Evolutionary conservation across 345 rosid species (phyloP).

Genomic region (Acer campestre): DNA sequence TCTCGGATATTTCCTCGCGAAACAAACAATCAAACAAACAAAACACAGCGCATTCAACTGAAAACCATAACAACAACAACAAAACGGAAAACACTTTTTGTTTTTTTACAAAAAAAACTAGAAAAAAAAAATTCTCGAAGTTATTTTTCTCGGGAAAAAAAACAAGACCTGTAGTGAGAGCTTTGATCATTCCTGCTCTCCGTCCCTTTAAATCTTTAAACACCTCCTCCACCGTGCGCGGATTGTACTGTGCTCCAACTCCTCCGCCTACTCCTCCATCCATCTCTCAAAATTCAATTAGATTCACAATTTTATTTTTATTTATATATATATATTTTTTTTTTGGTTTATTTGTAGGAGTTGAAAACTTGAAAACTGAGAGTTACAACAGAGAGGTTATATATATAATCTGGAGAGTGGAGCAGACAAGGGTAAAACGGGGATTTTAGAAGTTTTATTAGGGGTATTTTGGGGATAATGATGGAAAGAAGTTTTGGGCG

Average conservation of each 20-base stretch:
- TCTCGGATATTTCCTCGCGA: background rate
- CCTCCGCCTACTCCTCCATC: conserved; percentile 36
- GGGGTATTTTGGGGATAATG: background rate
- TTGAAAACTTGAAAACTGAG: background rate
- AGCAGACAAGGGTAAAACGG: conserved; percentile 14
- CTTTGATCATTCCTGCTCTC: conserved; percentile 67
- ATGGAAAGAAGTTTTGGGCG: conserved; percentile 12
- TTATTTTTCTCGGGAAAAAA: conserved; percentile 19
- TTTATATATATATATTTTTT: background rate
- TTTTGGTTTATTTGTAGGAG: background rate
- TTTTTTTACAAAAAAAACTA: background rate
- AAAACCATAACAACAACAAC: background rate
- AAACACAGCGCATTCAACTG: background rate
- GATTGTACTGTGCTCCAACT: conserved; percentile 41
- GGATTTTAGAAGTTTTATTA: background rate
- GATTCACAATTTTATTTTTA: background rate
- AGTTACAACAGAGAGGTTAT: background rate
- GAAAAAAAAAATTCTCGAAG: background rate
- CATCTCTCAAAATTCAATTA: conserved; percentile 26
- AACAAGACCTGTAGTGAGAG: conserved; percentile 57
- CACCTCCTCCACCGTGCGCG: conserved; percentile 78
- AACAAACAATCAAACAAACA: conserved; percentile 10
- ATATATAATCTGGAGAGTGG: no score
- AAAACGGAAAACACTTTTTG: background rate
- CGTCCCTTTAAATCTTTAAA: conserved; percentile 76